Conservation (phyloP, 2,329 filamentous ascomycete species). For the Cladophialophora exuberans region DNA sequence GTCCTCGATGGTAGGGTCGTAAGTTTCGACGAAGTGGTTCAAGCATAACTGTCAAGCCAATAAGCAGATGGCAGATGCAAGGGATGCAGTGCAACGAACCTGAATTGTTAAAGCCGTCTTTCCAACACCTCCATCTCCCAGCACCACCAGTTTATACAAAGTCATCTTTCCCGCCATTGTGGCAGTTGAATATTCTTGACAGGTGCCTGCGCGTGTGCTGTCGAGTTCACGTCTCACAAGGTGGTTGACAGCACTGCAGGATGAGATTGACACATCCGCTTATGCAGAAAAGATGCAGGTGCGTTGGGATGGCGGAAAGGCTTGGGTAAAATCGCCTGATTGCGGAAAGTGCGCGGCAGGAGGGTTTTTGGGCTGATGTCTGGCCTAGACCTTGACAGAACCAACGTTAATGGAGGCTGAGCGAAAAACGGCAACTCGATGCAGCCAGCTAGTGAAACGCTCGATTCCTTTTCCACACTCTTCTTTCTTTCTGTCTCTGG, state of each 20-base stretch:
- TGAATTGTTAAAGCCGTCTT: constrained; percentile 93
- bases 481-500: neutral
- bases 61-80: constrained; percentile 8
- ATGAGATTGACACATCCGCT: constrained; percentile 14
- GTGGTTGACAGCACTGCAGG: neutral
- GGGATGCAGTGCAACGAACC: constrained; percentile 40
- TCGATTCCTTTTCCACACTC: constrained; percentile 2
- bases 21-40: constrained; percentile 97
- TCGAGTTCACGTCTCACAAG: constrained; percentile 16
- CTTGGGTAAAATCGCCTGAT: neutral
- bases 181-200: no score
- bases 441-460: neutral
- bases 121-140: constrained; percentile 90
- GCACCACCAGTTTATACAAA: constrained; percentile 92
- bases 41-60: constrained; percentile 72
- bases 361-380: neutral
- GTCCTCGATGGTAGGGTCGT: constrained; percentile 70
- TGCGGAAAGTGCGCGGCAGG: constrained; percentile 1
- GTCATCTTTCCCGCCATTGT: constrained; percentile 92
- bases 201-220: no score
- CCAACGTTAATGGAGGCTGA: neutral
- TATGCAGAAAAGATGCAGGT: constrained; percentile 11
- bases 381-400: constrained; percentile 24
- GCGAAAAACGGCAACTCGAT: constrained; percentile 2
- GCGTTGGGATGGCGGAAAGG: constrained; percentile 2